A percentile compares a stretch with the other conserved stretches of the same genome.
phyloP scores from a whole-genome alignment of 768 basidiomycete species.

The Russula emetica region DNA sequence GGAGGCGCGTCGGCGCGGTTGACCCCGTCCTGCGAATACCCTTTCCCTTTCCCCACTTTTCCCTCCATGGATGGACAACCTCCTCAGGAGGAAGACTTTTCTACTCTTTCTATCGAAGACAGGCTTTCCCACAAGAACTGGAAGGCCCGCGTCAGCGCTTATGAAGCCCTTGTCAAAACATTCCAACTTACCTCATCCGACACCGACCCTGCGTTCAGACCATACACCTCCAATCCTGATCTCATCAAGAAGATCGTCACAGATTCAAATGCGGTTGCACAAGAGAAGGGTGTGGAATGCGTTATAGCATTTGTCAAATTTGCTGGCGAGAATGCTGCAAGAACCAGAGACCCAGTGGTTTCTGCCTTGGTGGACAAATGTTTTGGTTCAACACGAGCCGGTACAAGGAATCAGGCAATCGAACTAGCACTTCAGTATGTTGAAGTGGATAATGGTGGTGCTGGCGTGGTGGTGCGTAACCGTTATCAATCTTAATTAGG shows the following conservation, averaged over 20 bases:
- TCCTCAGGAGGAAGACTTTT: conserved; percentile 93
- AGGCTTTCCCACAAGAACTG: conserved; percentile 94
- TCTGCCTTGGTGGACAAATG: conserved; percentile 97
- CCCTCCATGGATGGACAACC: conserved; percentile 80
- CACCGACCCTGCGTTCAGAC: conserved; percentile 89
- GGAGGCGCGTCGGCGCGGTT: conserved; percentile 21
- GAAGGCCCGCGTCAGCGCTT: conserved; percentile 95
- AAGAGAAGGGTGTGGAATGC: conserved; percentile 95
- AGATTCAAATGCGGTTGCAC: conserved; percentile 94
- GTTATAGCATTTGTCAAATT: conserved; percentile 81
- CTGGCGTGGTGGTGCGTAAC: conserved; percentile 82
- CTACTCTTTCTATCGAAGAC: conserved; percentile 68
- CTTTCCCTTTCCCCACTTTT: conserved; percentile 24
- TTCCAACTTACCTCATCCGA: conserved; percentile 90
- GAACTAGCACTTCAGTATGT: conserved; percentile 87
- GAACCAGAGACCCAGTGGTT: conserved; percentile 73
- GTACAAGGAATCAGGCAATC: conserved; percentile 81
- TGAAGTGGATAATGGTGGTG: conserved; percentile 86
- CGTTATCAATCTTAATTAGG: conserved; percentile 25
- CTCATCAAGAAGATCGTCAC: conserved; percentile 81
- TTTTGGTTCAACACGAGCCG: conserved; percentile 83
- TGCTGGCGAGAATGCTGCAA: conserved; percentile 83
- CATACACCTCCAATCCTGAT: conserved; percentile 74
- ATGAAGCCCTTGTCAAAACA: conserved; percentile 79
- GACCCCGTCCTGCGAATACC: conserved; percentile 20